These are phyloP conservation scores for Ceratobasidium theobromae DNA, from an alignment of 1,284 basidiomycete species.

Conservation along the genomic window DNA sequence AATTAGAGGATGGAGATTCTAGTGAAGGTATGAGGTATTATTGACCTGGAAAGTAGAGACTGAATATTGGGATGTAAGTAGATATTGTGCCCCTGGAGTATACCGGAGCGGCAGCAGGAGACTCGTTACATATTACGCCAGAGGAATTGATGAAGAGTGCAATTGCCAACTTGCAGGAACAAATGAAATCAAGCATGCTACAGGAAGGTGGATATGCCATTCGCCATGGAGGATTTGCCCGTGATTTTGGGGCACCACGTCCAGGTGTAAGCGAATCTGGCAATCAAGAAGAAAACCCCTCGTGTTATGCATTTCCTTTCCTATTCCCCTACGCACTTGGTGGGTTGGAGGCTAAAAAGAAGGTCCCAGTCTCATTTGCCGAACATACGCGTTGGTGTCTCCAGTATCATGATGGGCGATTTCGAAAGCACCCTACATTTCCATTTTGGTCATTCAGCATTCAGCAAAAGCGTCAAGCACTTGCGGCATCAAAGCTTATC, in stretches of 20 bases:
- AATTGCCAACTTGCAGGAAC: slow-evolving; percentile 3
- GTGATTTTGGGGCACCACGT: neutral
- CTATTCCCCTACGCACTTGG: slow-evolving; percentile 50
- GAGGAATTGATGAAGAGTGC: slow-evolving; percentile 25
- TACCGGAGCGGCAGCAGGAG: neutral
- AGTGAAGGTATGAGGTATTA: neutral
- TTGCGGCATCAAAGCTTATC: slow-evolving; percentile 30
- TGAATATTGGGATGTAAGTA: neutral
- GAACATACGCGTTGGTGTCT: slow-evolving; percentile 46
- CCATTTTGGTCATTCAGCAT: slow-evolving; percentile 45
- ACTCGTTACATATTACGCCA: neutral
- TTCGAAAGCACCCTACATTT: slow-evolving; percentile 43
- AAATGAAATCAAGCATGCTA: neutral
- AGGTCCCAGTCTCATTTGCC: slow-evolving; percentile 40
- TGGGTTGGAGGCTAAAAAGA: slow-evolving; percentile 42
- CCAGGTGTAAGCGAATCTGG: neutral
- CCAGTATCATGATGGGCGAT: slow-evolving; percentile 44
- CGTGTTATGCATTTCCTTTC: slow-evolving; percentile 43
- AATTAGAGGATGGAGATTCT: neutral
- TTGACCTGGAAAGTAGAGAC: neutral
- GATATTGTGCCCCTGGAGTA: neutral
- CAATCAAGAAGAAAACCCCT: slow-evolving; percentile 27
- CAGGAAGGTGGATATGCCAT: slow-evolving; percentile 27
- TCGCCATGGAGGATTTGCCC: slow-evolving; percentile 22
- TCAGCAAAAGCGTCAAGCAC: slow-evolving; percentile 37